These are phyloP conservation scores for Lepiota venenata DNA, from an alignment of 768 basidiomycete genomes.

Conservation along the genomic window DNA sequence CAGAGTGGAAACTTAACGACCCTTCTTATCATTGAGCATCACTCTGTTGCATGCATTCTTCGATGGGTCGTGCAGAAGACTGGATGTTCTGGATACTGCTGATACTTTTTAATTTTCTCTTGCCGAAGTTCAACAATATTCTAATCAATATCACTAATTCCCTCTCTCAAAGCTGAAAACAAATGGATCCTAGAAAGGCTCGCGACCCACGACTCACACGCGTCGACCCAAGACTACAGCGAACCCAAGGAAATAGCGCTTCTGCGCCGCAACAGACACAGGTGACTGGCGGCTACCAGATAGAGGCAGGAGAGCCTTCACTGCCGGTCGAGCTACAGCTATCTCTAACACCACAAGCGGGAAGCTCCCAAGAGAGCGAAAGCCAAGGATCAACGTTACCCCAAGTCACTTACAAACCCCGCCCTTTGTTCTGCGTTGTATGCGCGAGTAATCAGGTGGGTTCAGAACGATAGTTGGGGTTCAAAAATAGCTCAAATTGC, in stretches of 20 bases:
- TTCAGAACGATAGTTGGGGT: conserved; percentile 11
- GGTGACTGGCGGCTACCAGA: conserved; percentile 10
- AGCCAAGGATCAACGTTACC: not conserved
- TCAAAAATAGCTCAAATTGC: conserved; percentile 12
- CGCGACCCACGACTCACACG: conserved; percentile 80
- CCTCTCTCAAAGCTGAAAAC: conserved; percentile 14
- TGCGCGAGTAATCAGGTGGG: conserved; percentile 98
- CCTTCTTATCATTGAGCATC: conserved; percentile 30
- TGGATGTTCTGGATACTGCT: conserved; percentile 93
- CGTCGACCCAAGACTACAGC: conserved; percentile 62
- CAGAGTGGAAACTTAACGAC: conserved; percentile 92
- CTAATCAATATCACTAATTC: not conserved
- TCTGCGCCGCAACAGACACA: conserved; percentile 11
- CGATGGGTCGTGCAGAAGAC: conserved; percentile 74
- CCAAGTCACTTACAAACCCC: conserved; percentile 45
- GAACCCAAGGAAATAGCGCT: conserved; percentile 20
- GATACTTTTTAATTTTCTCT: conserved; percentile 37
- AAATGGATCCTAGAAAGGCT: conserved; percentile 78
- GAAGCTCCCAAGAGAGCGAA: not conserved
- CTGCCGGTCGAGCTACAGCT: conserved; percentile 5
- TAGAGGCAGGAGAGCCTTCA: not conserved
- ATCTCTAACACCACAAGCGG: conserved; percentile 6
- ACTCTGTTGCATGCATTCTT: conserved; percentile 16
- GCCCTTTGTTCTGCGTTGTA: conserved; percentile 94
- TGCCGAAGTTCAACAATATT: not conserved